Evolutionary conservation across 2,329 filamentous ascomycete genomes (phyloP), one percentile per base, ranked within the genome.

Genomic region (Seiridium unicorne): DNA sequence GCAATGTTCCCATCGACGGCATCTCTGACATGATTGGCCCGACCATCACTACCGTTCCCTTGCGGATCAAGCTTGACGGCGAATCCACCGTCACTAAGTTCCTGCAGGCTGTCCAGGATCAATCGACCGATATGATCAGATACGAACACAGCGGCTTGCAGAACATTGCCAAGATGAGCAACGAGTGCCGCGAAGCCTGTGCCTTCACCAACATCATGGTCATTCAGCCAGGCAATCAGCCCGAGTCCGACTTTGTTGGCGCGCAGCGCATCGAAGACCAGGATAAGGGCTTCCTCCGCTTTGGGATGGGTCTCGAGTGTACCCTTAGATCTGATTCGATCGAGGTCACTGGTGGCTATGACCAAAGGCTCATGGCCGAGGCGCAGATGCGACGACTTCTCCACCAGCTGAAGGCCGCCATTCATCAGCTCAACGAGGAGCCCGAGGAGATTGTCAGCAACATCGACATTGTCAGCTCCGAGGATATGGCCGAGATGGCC

Each of bases 11-110:
- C 9, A 40, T 59, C 13, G 36, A 51, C 40, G 57, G 57, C 11
- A 59, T 59, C 49, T 51, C 42, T 47, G 32, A 46, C 35, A 59
- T 59, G n/a, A 40, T 47, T 11, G 57, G 57, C 32, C 57, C 57
- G 11, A 55, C 57, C 13, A 59, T 59, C 40, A 59, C 57, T 8
- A 59, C 57, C 6, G 44, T 59, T 4, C 57, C 57, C 9, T 38
- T 59, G 40, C 40, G 57, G 5, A 34, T 55, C 10, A 44, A 44
- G n/a, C 51, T 55, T n/a, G 51, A 55, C 7, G 26, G 42, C 32
- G 49, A 42, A 38, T 32, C 38, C 10, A 59, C 42, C 31, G 34
- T 59, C n/a, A 18, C 38, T 26, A 46, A 59, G 11, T 56, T 60
- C 31, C 44, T 60, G 5, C 44, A 51, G 18, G 53, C 53, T 44